Evolutionary conservation across 2,329 filamentous ascomycete genomes (phyloP).

Genomic region (Hymenoscyphus fraxineus): DNA sequence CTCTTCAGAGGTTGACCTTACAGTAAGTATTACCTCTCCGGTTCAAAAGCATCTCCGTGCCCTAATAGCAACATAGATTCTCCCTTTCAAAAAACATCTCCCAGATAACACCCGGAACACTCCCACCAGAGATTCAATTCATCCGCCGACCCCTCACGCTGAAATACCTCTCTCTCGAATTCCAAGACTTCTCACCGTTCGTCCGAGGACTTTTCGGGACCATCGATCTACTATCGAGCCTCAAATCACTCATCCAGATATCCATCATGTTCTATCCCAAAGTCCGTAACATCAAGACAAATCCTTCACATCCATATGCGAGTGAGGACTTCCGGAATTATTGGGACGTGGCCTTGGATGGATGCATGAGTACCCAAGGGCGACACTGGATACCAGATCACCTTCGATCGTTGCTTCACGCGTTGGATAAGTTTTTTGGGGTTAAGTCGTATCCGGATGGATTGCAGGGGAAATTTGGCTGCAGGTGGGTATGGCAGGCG

Average conservation of each 20-base stretch:
- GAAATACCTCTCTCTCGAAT: not conserved
- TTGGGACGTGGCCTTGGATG: not conserved
- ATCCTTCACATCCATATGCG: too few species aligned
- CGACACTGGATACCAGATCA: not conserved
- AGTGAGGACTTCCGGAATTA: too few species aligned
- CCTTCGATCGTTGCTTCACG: not conserved
- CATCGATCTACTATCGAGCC: not conserved
- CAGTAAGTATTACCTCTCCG: not conserved
- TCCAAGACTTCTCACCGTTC: not conserved
- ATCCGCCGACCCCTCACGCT: not conserved
- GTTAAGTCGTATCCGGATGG: not conserved
- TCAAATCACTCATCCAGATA: not conserved
- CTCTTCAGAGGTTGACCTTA: not conserved
- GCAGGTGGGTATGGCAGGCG: not conserved
- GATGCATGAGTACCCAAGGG: not conserved
- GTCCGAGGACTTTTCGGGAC: not conserved
- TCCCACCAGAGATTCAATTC: not conserved
- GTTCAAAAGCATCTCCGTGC: not conserved
- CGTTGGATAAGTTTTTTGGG: not conserved
- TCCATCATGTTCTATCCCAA: not conserved
- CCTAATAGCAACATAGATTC: not conserved
- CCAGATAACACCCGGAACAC: not conserved
- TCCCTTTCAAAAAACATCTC: not conserved
- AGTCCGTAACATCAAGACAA: not conserved
- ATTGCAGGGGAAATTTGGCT: not conserved